Evolutionary conservation across 2,329 filamentous ascomycete genomes (phyloP).

Genomic region (Fusarium chaquense): DNA sequence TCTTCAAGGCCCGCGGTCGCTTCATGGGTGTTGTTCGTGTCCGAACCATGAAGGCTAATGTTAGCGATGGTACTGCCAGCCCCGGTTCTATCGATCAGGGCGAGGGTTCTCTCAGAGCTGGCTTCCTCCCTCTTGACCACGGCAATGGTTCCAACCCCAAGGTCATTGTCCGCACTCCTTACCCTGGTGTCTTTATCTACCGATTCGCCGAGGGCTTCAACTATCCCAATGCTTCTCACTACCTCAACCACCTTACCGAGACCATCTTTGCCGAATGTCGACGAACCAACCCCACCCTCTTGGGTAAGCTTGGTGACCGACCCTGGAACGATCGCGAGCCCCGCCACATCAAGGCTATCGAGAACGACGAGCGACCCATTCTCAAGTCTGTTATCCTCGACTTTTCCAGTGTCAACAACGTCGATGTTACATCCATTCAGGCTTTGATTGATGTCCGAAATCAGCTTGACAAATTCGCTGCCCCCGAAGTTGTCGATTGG

Average conservation of each 20-base stretch:
- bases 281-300: conserved; percentile 57
- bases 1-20: conserved; percentile 81
- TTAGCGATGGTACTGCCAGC: conserved; percentile 62
- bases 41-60: conserved; percentile 85
- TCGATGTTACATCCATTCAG: conserved; percentile 68
- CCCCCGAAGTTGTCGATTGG: conserved; percentile 60
- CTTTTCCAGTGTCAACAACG: conserved; percentile 66
- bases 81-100: conserved; percentile 61
- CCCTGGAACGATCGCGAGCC: conserved; percentile 69
- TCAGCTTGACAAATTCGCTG: conserved; percentile 64
- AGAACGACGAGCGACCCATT: conserved; percentile 58
- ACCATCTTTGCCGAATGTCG: conserved; percentile 61
- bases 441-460: conserved; percentile 66
- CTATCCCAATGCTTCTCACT: conserved; percentile 65
- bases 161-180: conserved; percentile 59
- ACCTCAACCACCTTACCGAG: conserved; percentile 63
- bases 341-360: conserved; percentile 50
- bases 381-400: conserved; percentile 69
- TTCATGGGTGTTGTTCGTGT: conserved; percentile 85
- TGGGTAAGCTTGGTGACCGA: conserved; percentile 64
- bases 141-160: conserved; percentile 65
- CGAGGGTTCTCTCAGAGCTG: conserved; percentile 53
- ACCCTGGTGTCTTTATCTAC: conserved; percentile 68
- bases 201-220: conserved; percentile 68
- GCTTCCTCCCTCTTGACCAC: conserved; percentile 62